Evolutionary conservation across 2,329 filamentous ascomycete genomes (phyloP), one percentile per base, ranked within the genome.

Genomic region (Pseudocercospora fijiensis): DNA sequence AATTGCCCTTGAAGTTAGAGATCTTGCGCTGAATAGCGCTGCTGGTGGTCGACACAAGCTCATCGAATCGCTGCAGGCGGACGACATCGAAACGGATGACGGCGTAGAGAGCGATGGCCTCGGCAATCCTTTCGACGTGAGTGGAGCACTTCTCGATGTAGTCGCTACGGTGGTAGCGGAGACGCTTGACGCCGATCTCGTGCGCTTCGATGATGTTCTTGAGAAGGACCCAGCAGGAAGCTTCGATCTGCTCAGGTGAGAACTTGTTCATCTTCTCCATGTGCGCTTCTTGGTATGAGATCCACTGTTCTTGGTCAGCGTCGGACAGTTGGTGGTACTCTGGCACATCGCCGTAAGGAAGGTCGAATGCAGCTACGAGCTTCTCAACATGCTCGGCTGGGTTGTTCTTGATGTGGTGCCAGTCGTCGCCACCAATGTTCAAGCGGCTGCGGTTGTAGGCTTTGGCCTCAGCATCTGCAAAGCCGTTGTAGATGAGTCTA

Each of bases 41-140:
- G 13, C 41, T 57, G 18, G 65, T 65, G 52, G 63, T 64, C 8
- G 60, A 60, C 41, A 63, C 65, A 1, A 67, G 58, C 47, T 67
- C 65, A 22, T 67, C 63, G 24, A 65, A 53, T 22, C 60, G 60
- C 18, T 66, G 47, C 10, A 63, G 58, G 27, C 65, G 65, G 45
- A 67, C 58, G 26, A 67, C 60, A 18, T 67, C 65, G 49, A 64
- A 67, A 4, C 65, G 61, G 27, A 67, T 63, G 63, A 67, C 58
- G 13, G 58, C 58, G 63, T 67, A 67, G 13, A 57, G 57, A 27
- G 58, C 57, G 4, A 66, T 62, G 2, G 65, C 60, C 1, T 30
- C 33, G 26, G 61, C 61, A 20, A 67, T 57, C 10, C 56, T 41
- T 41, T 65, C 53, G 26, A 67, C 58, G 18, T 64, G 65, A 3